A percentile compares a stretch with the other conserved stretches of the same genome.
phyloP scores from a whole-genome alignment of 345 rosid genomes.

The Isatis tinctoria region DNA sequence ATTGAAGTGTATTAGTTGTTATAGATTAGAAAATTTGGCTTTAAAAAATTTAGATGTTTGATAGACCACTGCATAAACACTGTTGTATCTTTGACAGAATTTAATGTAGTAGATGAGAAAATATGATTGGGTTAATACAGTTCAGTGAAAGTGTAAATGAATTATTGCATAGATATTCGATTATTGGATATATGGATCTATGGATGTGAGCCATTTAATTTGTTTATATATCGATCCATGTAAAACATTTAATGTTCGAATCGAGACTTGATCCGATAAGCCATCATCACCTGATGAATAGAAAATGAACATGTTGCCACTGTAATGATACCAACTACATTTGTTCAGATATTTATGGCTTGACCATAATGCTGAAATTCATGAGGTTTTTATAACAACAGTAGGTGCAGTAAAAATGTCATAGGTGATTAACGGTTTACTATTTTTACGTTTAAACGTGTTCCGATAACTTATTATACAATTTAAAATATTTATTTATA shows the following conservation, averaged over 20 bases:
- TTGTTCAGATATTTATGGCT: constrained; percentile 16
- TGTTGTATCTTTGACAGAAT: constrained; percentile 8
- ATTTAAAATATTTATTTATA: no score
- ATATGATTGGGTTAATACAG: constrained; percentile 20
- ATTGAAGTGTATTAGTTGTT: no score
- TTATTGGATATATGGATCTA: constrained; percentile 18
- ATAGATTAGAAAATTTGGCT: no score
- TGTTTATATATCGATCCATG: constrained; percentile 25
- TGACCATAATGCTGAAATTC: constrained; percentile 15
- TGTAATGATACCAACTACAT: constrained; percentile 12
- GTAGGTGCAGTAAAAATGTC: neutral
- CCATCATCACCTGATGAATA: constrained; percentile 17
- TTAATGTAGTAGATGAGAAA: constrained; percentile 10
- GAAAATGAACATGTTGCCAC: constrained; percentile 16
- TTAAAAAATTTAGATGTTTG: no score
- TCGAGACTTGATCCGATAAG: constrained; percentile 28
- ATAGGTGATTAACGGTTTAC: neutral
- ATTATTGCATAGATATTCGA: constrained; percentile 14
- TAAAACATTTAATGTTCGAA: constrained; percentile 26
- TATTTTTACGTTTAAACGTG: no score
- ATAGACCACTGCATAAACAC: neutral
- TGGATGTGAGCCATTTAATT: constrained; percentile 13
- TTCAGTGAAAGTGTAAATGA: constrained; percentile 1
- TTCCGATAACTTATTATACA: no score
- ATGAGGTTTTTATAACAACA: neutral